Evolutionary conservation across 441 rosid genomes (phyloP).

Genomic region (Gossypium gossypioides): DNA sequence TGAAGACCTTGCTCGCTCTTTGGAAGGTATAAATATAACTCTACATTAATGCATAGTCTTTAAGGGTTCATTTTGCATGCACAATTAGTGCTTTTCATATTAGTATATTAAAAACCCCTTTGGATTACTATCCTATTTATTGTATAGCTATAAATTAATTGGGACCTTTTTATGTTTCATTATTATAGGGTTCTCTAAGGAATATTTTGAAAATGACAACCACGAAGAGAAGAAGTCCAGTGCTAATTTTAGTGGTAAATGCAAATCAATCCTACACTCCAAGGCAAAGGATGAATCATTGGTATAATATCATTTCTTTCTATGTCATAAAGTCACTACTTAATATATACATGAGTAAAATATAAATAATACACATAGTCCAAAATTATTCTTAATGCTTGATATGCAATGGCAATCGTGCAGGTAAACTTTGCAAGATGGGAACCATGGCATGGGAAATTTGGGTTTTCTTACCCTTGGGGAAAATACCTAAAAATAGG

Average conservation of each 20-base stretch:
- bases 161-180: not conserved
- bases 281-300: constrained; percentile 52
- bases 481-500: constrained; percentile 39
- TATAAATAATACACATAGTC: not conserved
- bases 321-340: not conserved
- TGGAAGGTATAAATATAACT: constrained; percentile 35
- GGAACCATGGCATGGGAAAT: constrained; percentile 73
- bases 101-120: too few species aligned
- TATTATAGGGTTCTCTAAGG: constrained; percentile 34
- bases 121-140: too few species aligned
- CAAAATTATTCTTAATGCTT: not conserved
- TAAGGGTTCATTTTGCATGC: not conserved
- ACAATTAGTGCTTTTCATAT: not conserved
- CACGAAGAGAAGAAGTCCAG: constrained; percentile 22
- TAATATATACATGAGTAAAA: not conserved
- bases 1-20: constrained; percentile 41
- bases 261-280: constrained; percentile 38
- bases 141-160: too few species aligned
- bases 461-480: constrained; percentile 54
- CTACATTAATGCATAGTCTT: not conserved
- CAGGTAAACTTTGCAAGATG: constrained; percentile 64
- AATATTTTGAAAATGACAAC: constrained; percentile 20
- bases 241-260: constrained; percentile 16
- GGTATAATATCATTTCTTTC: constrained; percentile 21
- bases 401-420: not conserved